phyloP scores from a whole-genome alignment of 805 yeast genomes.

The Spathaspora arborariae region DNA sequence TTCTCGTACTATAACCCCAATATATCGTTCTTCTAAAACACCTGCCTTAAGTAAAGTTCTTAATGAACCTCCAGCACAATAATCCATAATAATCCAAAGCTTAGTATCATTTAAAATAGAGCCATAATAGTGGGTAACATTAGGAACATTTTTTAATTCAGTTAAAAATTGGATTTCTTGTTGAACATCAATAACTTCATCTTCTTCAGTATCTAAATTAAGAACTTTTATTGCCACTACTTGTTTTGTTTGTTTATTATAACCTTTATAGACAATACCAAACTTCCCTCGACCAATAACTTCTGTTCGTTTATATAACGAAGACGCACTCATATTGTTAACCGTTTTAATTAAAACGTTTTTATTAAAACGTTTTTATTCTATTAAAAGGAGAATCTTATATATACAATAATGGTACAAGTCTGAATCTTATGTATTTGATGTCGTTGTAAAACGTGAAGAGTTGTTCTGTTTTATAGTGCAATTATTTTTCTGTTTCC shows the following conservation, averaged over 20 bases:
- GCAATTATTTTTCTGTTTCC: background rate
- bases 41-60: constrained; percentile 87
- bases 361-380: too few relatives aligned
- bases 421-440: too few relatives aligned
- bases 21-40: constrained; percentile 75
- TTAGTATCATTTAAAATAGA: constrained; percentile 84
- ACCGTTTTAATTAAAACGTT: too few relatives aligned
- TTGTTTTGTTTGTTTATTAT: constrained; percentile 62
- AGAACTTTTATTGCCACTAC: constrained; percentile 91
- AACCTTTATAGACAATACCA: constrained; percentile 93
- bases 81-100: constrained; percentile 96
- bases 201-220: constrained; percentile 87
- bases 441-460: too few relatives aligned
- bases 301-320: constrained; percentile 72
- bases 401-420: too few relatives aligned
- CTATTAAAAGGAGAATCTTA: background rate
- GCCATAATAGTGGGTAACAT: constrained; percentile 89
- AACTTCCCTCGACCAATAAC: constrained; percentile 95
- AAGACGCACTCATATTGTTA: constrained; percentile 12
- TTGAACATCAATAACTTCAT: constrained; percentile 93
- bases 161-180: constrained; percentile 85
- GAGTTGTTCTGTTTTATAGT: background rate
- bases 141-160: constrained; percentile 79
- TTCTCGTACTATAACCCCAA: constrained; percentile 84
- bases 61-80: constrained; percentile 94